A percentile compares a stretch with the other conserved stretches of the same genome.
Conservation (phyloP, 345 rosid genomes). For the Bretschneidera sinensis region DNA sequence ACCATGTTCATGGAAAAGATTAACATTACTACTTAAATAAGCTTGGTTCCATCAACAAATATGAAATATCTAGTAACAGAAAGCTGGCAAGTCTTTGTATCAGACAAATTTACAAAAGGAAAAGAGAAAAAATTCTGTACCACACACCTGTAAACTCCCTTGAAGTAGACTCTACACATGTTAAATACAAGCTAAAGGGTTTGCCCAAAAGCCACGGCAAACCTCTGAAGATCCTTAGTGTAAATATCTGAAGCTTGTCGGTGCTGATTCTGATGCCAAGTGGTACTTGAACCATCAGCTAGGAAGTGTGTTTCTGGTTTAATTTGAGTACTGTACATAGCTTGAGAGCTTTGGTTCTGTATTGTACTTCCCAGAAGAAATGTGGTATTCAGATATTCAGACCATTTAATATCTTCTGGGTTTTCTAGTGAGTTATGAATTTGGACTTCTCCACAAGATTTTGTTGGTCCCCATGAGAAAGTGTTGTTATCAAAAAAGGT, state of each 20-base stretch:
- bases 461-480: conserved; percentile 35
- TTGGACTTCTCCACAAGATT: conserved; percentile 18
- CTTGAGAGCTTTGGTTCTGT: conserved; percentile 29
- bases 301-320: conserved; percentile 29
- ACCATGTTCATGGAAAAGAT: not conserved
- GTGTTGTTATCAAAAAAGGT: conserved; percentile 29
- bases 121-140: conserved; percentile 11
- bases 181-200: conserved; percentile 22
- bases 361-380: conserved; percentile 27
- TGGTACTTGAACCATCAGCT: conserved; percentile 14
- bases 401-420: conserved; percentile 43
- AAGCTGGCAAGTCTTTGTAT: conserved; percentile 14
- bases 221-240: conserved; percentile 32
- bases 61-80: conserved; percentile 2
- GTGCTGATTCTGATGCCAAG: conserved; percentile 23
- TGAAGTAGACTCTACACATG: conserved; percentile 3
- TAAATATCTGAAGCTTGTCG: conserved; percentile 29
- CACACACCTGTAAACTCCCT: no score
- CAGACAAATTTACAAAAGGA: conserved; percentile 23
- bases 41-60: no score
- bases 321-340: conserved; percentile 24
- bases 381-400: conserved; percentile 43
- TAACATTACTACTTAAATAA: no score
- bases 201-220: conserved; percentile 39
- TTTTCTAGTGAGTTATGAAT: conserved; percentile 21